phyloP scores from a whole-genome alignment of 352 stramenopile genomes.

The Aphanomyces astaci region DNA sequence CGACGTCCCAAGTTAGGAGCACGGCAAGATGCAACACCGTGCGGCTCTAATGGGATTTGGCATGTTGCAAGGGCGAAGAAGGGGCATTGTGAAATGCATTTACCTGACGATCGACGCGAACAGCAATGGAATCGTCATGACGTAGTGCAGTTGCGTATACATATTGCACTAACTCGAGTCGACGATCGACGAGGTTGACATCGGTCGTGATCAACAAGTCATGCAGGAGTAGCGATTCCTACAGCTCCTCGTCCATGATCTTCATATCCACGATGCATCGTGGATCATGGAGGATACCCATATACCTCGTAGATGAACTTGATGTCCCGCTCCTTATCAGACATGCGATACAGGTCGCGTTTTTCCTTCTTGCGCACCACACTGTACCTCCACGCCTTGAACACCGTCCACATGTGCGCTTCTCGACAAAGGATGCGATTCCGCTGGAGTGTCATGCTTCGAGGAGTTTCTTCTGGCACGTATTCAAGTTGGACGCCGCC shows the following conservation, averaged over 20 bases:
- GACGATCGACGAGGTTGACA: neutral
- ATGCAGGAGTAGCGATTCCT: constrained; percentile 11
- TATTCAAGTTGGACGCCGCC: neutral
- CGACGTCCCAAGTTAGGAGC: constrained; percentile 12
- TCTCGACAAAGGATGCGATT: neutral
- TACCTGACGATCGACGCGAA: constrained; percentile 4
- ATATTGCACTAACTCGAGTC: constrained; percentile 2
- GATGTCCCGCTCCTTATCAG: constrained; percentile 1
- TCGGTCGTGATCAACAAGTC: neutral
- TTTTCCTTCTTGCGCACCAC: constrained; percentile 5
- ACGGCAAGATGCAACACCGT: constrained; percentile 19
- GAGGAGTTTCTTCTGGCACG: neutral
- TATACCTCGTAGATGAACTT: constrained; percentile 14
- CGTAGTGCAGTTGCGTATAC: neutral
- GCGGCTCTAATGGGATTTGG: neutral
- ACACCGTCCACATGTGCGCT: neutral
- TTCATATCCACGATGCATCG: neutral
- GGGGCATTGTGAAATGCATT: neutral
- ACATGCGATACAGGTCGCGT: neutral
- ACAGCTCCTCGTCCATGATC: neutral
- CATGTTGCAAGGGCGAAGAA: neutral
- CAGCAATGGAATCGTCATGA: neutral
- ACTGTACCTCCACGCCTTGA: constrained; percentile 6
- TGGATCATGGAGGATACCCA: neutral
- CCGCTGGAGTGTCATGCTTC: neutral